Conservation (phyloP, 805 yeast genomes). For the Candida coquimbonensis region DNA sequence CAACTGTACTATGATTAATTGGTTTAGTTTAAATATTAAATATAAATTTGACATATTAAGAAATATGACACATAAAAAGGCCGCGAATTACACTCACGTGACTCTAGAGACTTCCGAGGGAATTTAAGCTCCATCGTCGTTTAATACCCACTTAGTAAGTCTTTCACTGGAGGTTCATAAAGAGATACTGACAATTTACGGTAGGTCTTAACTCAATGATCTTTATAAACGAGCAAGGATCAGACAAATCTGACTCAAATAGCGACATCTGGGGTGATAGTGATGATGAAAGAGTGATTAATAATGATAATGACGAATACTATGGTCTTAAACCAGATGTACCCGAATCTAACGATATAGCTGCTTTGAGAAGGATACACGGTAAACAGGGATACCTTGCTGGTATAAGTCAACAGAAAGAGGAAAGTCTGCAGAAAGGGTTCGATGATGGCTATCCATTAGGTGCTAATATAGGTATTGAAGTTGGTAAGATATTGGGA, state of each 20-base stretch:
- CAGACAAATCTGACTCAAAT: conserved; percentile 3
- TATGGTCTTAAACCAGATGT: conserved; percentile 27
- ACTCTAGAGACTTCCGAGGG: too few relatives aligned
- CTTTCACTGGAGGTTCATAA: too few relatives aligned
- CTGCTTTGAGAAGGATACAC: conserved; percentile 52
- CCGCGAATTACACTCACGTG: too few relatives aligned
- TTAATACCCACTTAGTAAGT: too few relatives aligned
- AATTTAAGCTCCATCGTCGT: too few relatives aligned
- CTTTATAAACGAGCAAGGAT: not conserved
- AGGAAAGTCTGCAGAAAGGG: conserved; percentile 64
- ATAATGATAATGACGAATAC: conserved; percentile 23
- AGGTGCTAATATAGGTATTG: conserved; percentile 66
- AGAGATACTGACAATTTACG: not conserved
- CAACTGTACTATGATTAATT: too few relatives aligned
- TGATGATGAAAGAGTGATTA: conserved; percentile 21
- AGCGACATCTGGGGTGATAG: conserved; percentile 30
- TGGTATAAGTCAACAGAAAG: conserved; percentile 67
- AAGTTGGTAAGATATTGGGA: conserved; percentile 62
- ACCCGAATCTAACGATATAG: conserved; percentile 21
- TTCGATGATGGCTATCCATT: conserved; percentile 73
- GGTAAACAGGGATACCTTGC: conserved; percentile 77
- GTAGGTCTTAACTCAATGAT: not conserved
- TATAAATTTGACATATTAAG: too few relatives aligned
- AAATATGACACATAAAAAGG: too few relatives aligned
- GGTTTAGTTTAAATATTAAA: too few relatives aligned